These are phyloP conservation scores for Aspergillus panamensis DNA, from an alignment of 495 filamentous ascomycete species.

Conservation along the genomic window DNA sequence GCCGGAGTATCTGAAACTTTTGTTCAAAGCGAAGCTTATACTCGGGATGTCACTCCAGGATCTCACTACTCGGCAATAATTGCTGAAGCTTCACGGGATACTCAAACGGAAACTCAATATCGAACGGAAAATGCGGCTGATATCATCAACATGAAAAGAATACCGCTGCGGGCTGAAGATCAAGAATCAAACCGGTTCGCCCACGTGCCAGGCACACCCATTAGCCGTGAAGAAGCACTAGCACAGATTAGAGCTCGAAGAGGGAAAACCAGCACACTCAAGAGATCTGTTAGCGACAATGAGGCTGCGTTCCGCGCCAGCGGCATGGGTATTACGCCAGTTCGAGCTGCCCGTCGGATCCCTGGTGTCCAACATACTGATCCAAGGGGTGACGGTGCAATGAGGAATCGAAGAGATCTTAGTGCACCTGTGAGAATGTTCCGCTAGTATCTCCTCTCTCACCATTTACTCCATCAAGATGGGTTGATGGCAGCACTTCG, in stretches of 20 bases:
- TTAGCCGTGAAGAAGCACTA: slow-evolving; percentile 49
- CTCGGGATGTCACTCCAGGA: slow-evolving; percentile 9
- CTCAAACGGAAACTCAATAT: slow-evolving; percentile 3
- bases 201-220: slow-evolving; percentile 37
- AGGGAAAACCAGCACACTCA: slow-evolving; percentile 44
- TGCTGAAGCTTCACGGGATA: slow-evolving; percentile 12
- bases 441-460: slow-evolving; percentile 26
- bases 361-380: slow-evolving; percentile 35
- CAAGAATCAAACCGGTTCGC: slow-evolving; percentile 26
- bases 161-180: slow-evolving; percentile 32
- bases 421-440: slow-evolving; percentile 42
- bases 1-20: slow-evolving; percentile 14
- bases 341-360: slow-evolving; percentile 32
- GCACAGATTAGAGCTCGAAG: slow-evolving; percentile 50
- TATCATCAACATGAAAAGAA: slow-evolving; percentile 29
- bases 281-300: slow-evolving; percentile 41
- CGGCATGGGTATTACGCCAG: slow-evolving; percentile 26
- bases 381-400: slow-evolving; percentile 28
- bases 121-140: slow-evolving; percentile 3
- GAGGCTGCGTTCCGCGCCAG: slow-evolving; percentile 32
- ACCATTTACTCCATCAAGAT: not conserved
- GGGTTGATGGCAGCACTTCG: not conserved
- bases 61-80: slow-evolving; percentile 13
- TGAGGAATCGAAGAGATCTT: slow-evolving; percentile 35
- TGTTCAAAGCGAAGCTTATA: slow-evolving; percentile 14